Conservation (phyloP, 805 yeast species). For the Yamadazyma ubonensis region DNA sequence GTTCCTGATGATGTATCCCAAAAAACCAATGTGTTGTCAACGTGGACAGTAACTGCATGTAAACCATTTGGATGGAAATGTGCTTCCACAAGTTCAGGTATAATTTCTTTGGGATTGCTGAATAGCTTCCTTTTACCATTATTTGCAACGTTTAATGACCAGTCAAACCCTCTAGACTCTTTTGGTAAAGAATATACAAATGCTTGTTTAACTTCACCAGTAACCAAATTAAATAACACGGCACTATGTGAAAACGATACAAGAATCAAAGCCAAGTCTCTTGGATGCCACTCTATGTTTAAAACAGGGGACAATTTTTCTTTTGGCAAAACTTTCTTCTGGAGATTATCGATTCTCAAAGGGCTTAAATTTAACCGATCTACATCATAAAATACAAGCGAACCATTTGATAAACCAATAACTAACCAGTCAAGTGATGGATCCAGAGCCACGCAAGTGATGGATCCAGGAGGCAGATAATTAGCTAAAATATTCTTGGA, state of each 20-base stretch:
- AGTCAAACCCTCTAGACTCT: constrained; percentile 61
- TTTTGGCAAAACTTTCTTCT: constrained; percentile 55
- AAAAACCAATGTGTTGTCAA: constrained; percentile 80
- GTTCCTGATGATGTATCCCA: constrained; percentile 89
- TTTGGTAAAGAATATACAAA: constrained; percentile 64
- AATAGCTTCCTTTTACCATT: constrained; percentile 44
- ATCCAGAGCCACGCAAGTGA: constrained; percentile 73
- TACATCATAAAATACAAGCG: constrained; percentile 69
- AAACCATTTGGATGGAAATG: constrained; percentile 92
- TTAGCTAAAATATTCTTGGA: constrained; percentile 59
- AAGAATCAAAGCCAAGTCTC: constrained; percentile 78
- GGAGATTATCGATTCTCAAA: constrained; percentile 67
- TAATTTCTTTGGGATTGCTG: constrained; percentile 35
- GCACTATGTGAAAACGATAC: constrained; percentile 72
- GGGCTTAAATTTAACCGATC: constrained; percentile 72
- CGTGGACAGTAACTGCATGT: constrained; percentile 75
- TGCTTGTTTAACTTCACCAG: constrained; percentile 53
- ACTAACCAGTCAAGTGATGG: constrained; percentile 87
- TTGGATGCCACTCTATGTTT: constrained; percentile 76
- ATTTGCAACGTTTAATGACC: constrained; percentile 27
- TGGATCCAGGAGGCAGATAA: constrained; percentile 59
- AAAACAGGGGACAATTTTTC: constrained; percentile 63
- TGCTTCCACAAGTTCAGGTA: constrained; percentile 45
- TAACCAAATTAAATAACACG: constrained; percentile 63
- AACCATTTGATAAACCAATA: constrained; percentile 78